Conservation (phyloP, 2,329 filamentous ascomycete species). For the Coniochaeta sp. region DNA sequence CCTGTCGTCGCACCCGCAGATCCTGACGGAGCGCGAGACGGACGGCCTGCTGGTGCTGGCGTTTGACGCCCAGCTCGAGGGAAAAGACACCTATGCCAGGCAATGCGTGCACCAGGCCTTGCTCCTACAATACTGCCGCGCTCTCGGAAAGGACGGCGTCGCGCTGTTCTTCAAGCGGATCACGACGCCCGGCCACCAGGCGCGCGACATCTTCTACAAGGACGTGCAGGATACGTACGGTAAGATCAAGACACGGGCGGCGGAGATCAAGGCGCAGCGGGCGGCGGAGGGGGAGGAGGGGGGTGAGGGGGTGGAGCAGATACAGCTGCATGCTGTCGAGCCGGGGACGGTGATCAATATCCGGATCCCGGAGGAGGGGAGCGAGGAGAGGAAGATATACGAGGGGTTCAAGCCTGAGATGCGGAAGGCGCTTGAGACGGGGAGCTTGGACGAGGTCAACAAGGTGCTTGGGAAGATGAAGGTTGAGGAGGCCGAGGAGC, state of each 20-base stretch:
- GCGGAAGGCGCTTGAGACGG: slow-evolving; percentile 75
- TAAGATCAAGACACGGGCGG: slow-evolving; percentile 69
- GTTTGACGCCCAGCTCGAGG: slow-evolving; percentile 78
- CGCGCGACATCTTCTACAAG: slow-evolving; percentile 82
- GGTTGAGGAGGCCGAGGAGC: slow-evolving; percentile 72
- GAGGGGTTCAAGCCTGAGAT: slow-evolving; percentile 77
- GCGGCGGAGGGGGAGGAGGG: slow-evolving; percentile 40
- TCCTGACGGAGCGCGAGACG: slow-evolving; percentile 78
- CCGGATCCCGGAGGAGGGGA: slow-evolving; percentile 61
- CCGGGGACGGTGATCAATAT: slow-evolving; percentile 90
- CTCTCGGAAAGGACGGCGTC: slow-evolving; percentile 81
- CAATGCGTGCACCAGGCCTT: slow-evolving; percentile 92
- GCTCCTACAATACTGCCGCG: slow-evolving; percentile 88
- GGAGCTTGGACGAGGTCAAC: slow-evolving; percentile 83
- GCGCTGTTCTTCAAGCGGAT: slow-evolving; percentile 94
- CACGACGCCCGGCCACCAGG: slow-evolving; percentile 81
- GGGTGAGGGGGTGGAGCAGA: slow-evolving; percentile 75
- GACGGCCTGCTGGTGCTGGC: slow-evolving; percentile 87
- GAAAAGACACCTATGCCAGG: slow-evolving; percentile 66
- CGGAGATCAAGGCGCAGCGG: slow-evolving; percentile 57
- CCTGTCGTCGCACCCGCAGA: slow-evolving; percentile 67
- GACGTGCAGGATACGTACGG: slow-evolving; percentile 86
- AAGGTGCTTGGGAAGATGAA: slow-evolving; percentile 80
- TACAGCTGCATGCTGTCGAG: slow-evolving; percentile 93
- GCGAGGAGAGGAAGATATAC: slow-evolving; percentile 66